Evolutionary conservation across 1,139 yeast genomes (phyloP).

Genomic region (Oligophagozyma castellii): DNA sequence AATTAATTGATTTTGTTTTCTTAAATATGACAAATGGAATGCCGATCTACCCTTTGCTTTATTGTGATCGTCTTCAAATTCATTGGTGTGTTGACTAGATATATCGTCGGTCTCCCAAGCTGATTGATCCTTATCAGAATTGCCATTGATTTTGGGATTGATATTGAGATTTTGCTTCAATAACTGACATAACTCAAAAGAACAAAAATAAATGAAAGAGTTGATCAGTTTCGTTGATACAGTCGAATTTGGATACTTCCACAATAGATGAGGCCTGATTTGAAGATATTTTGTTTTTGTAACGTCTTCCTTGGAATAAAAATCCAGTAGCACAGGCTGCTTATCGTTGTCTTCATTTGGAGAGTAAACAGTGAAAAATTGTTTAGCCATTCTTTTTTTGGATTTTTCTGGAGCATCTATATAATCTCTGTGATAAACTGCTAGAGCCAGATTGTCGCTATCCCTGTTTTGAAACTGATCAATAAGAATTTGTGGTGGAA

Average conservation of each 20-base stretch:
- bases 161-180: conserved; percentile 12
- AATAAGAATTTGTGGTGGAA: conserved; percentile 79
- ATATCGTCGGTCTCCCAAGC: conserved; percentile 2
- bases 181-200: conserved; percentile 36
- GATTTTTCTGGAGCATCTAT: conserved; percentile 32
- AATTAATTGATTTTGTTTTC: conserved; percentile 18
- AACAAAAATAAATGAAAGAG: conserved; percentile 71
- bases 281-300: conserved; percentile 56
- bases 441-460: conserved; percentile 53
- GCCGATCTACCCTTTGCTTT: conserved; percentile 9
- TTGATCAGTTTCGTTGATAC: conserved; percentile 66
- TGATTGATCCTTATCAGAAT: conserved; percentile 1
- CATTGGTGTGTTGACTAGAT: conserved; percentile 5
- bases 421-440: conserved; percentile 53
- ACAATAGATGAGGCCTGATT: conserved; percentile 73
- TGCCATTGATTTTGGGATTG: conserved; percentile 1
- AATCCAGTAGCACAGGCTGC: conserved; percentile 44
- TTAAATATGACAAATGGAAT: conserved; percentile 19
- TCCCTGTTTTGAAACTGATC: conserved; percentile 68
- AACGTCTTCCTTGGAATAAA: conserved; percentile 49
- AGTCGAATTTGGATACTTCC: conserved; percentile 71
- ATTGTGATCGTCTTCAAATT: conserved; percentile 10
- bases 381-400: conserved; percentile 23
- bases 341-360: conserved; percentile 35
- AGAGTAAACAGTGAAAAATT: conserved; percentile 43